These are phyloP conservation scores for Leptoxyphium fumago DNA, from an alignment of 2,329 filamentous ascomycete genomes.

Conservation along the genomic window DNA sequence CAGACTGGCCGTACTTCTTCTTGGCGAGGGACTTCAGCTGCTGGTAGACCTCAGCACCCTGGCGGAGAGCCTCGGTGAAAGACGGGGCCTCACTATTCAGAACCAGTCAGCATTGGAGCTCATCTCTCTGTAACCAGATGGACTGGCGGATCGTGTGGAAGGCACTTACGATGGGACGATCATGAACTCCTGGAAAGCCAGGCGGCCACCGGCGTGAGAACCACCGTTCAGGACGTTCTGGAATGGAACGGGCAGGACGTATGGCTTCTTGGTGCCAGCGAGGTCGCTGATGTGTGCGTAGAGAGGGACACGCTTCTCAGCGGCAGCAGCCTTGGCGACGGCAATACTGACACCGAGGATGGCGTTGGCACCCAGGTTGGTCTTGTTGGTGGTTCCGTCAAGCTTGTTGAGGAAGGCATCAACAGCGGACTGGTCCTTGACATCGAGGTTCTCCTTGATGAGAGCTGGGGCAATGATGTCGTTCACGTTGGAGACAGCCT, in stretches of 20 bases:
- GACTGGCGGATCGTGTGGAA: neutral
- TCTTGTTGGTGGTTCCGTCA: conserved; percentile 46
- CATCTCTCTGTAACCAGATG: neutral
- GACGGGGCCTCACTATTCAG: conserved; percentile 55
- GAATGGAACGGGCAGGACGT: conserved; percentile 43
- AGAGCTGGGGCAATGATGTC: conserved; percentile 39
- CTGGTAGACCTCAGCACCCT: conserved; percentile 96
- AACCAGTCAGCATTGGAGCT: conserved; percentile 8
- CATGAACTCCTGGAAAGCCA: conserved; percentile 46
- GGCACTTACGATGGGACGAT: conserved; percentile 32
- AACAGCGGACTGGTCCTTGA: conserved; percentile 40
- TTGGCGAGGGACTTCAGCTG: conserved; percentile 92
- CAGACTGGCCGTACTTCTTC: conserved; percentile 98
- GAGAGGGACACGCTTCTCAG: conserved; percentile 39
- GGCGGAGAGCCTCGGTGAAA: conserved; percentile 91
- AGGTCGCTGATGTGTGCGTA: conserved; percentile 44
- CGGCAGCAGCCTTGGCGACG: conserved; percentile 42
- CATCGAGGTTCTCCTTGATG: conserved; percentile 38
- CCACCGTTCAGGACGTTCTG: conserved; percentile 51
- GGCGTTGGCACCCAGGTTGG: conserved; percentile 43
- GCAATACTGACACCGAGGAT: conserved; percentile 48
- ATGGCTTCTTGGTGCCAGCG: conserved; percentile 37
- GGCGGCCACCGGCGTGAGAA: conserved; percentile 91
- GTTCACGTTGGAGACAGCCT: conserved; percentile 42
- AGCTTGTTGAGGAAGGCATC: conserved; percentile 39